phyloP scores from a whole-genome alignment of 202 grass and related monocot genomes.

The Musa balbisiana region DNA sequence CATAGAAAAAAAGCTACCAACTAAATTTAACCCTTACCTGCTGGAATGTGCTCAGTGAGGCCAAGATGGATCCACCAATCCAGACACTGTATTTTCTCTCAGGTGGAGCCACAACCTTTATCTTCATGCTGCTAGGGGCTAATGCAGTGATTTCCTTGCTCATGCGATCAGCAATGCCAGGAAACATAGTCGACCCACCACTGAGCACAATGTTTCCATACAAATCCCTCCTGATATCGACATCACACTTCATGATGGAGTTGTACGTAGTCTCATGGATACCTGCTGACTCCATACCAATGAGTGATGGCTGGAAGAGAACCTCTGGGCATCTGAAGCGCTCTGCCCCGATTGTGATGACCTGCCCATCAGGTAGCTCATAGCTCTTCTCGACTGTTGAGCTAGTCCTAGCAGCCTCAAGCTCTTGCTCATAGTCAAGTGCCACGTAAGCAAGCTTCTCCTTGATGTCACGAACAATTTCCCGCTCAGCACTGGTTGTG shows the following conservation, averaged over 20 bases:
- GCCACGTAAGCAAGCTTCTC: constrained; percentile 9
- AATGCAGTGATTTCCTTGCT: constrained; percentile 12
- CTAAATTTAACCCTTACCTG: background rate
- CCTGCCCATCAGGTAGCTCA: constrained; percentile 6
- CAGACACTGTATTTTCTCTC: constrained; percentile 10
- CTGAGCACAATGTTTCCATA: constrained; percentile 4
- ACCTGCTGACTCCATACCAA: constrained; percentile 3
- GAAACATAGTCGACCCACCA: constrained; percentile 7
- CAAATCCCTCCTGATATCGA: constrained; percentile 4
- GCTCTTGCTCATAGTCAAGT: constrained; percentile 14
- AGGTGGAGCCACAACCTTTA: constrained; percentile 13
- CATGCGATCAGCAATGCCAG: constrained; percentile 4
- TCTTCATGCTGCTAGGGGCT: constrained; percentile 8
- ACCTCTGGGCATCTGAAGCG: constrained; percentile 12
- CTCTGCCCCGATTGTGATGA: constrained; percentile 11
- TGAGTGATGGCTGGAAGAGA: constrained; percentile 5
- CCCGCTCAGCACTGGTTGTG: constrained; percentile 8
- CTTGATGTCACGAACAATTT: constrained; percentile 13
- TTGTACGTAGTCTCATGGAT: constrained; percentile 8
- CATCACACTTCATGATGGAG: constrained; percentile 16
- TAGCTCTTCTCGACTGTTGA: constrained; percentile 6
- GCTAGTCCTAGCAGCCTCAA: constrained; percentile 5
- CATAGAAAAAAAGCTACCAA: background rate
- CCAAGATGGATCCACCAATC: constrained; percentile 11
- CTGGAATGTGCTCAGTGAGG: constrained; percentile 6